Percentiles rank a stretch among this genome's conserved stretches.
These are phyloP conservation scores for Verticillium isaacii DNA, from an alignment of 2,329 filamentous ascomycete species.

Conservation along the genomic window DNA sequence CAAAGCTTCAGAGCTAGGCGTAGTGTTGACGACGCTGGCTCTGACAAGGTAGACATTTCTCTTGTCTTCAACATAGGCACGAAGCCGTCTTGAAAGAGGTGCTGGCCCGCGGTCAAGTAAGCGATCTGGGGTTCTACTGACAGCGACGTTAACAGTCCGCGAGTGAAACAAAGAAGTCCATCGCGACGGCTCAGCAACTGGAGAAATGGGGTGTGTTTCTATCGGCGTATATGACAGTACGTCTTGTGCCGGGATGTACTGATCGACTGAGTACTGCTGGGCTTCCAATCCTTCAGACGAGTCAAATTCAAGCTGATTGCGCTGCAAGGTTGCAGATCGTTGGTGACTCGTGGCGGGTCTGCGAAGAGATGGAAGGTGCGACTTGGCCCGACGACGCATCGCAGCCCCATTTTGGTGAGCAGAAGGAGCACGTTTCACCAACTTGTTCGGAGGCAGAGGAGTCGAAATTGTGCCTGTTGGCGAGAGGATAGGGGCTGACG, in stretches of 20 bases:
- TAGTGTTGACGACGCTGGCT: constrained; percentile 10
- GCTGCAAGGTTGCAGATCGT: constrained; percentile 65
- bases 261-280: constrained; percentile 13
- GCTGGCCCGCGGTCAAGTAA: constrained; percentile 21
- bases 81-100: constrained; percentile 21
- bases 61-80: constrained; percentile 20
- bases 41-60: constrained; percentile 13
- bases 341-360: constrained; percentile 77
- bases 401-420: constrained; percentile 39
- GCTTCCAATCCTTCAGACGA: constrained; percentile 9
- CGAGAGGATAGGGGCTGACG: constrained; percentile 58
- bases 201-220: background rate
- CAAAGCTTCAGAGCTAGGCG: background rate
- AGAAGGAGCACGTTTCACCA: constrained; percentile 69
- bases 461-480: constrained; percentile 30
- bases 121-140: constrained; percentile 20
- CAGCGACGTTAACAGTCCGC: constrained; percentile 23
- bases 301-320: constrained; percentile 31
- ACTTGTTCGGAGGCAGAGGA: constrained; percentile 63
- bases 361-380: constrained; percentile 61
- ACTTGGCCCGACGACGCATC: constrained; percentile 45
- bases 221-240: background rate
- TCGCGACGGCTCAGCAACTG: constrained; percentile 15
- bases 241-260: constrained; percentile 1
- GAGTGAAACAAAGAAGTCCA: constrained; percentile 58